Base-by-base conservation (phyloP, 495 filamentous ascomycete species). In the Tuber borchii region DNA sequence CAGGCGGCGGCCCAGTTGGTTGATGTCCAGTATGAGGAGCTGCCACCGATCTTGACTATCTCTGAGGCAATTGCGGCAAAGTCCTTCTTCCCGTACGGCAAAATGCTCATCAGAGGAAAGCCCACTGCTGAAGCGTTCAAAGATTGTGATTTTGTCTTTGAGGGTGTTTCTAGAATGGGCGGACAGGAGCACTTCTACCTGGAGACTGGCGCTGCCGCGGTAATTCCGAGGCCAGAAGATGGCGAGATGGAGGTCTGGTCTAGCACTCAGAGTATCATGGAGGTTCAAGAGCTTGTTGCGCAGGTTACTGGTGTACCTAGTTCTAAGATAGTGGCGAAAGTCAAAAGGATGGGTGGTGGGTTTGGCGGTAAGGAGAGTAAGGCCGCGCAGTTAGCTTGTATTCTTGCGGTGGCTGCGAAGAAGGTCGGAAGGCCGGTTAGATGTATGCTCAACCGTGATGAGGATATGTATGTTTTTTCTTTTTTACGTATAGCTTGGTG, bases 41-140 rank as follows among this genome's bases (percentile, higher is more conserved):
- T 85, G 7, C 83, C 84, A 2, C 75, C 78, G 14, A 84, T 86
- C 45, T 71, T 85, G 5, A 85, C 83, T 6, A 86, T 86, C 69
- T 88, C 89, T 73, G 87, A 90, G 74, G 85, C 85, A 0, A 86
- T 86, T 51, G 72, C 84, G 69, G 85, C 84, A 19, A 79, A 82
- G 0, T 85, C 84, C 61, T 86, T 82, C 69, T 85, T 83, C 72
- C 73, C 76, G 6, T 75, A 84, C 70, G 76, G 76, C 2, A 81
- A 82, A 56, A 65, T 80, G 31, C 68, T 86, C 5, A 84, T 82
- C 76, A 83, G 84, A 44, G 85, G 85, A 16, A 76, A 42, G 31
- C 82, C 84, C 7, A 75, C 84, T 69, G 73, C 77, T 16, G 83
- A 84, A 20, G 82, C 82, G 12, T 84, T 85, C 69, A 80, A 79